Percentiles rank a stretch among this genome's conserved stretches.
Conservation (phyloP, 257 asterid species). For the Plantago ovata region DNA sequence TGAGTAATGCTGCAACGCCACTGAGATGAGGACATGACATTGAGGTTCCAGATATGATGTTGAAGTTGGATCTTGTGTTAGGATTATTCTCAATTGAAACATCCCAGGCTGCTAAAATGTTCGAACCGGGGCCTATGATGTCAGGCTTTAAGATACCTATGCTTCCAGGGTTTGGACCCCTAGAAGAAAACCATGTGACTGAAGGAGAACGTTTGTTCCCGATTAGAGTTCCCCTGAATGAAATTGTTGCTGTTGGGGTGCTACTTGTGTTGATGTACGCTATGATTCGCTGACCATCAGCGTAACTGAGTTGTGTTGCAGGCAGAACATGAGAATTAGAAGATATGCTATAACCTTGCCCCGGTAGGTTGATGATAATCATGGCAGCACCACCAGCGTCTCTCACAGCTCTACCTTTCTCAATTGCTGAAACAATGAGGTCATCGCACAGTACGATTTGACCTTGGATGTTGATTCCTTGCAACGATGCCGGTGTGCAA, state of each 20-base stretch:
- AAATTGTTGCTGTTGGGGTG: slow-evolving; percentile 1
- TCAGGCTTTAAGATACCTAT: slow-evolving; percentile 14
- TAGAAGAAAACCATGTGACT: neutral
- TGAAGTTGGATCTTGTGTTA: slow-evolving; percentile 17
- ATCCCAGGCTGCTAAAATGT: slow-evolving; percentile 15
- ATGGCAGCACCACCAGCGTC: slow-evolving; percentile 19
- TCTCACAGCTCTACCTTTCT: slow-evolving; percentile 18
- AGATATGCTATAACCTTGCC: neutral
- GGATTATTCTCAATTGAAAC: slow-evolving; percentile 5
- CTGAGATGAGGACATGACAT: slow-evolving; percentile 21
- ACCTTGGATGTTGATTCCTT: slow-evolving; percentile 5
- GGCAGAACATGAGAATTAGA: slow-evolving; percentile 14
- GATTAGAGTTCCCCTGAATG: slow-evolving; percentile 10
- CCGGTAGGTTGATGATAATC: slow-evolving; percentile 6
- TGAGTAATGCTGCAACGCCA: slow-evolving; percentile 4
- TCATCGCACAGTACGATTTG: slow-evolving; percentile 8
- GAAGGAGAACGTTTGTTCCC: neutral
- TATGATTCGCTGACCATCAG: neutral
- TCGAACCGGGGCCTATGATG: slow-evolving; percentile 12
- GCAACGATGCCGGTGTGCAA: slow-evolving; percentile 6
- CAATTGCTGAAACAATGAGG: neutral
- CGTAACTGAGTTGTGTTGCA: slow-evolving; percentile 6
- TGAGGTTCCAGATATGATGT: slow-evolving; percentile 19
- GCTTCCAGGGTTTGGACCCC: slow-evolving; percentile 3
- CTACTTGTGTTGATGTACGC: slow-evolving; percentile 1